These are phyloP conservation scores for Sporothrix pallida DNA, from an alignment of 2,329 filamentous ascomycete species.

Conservation along the genomic window DNA sequence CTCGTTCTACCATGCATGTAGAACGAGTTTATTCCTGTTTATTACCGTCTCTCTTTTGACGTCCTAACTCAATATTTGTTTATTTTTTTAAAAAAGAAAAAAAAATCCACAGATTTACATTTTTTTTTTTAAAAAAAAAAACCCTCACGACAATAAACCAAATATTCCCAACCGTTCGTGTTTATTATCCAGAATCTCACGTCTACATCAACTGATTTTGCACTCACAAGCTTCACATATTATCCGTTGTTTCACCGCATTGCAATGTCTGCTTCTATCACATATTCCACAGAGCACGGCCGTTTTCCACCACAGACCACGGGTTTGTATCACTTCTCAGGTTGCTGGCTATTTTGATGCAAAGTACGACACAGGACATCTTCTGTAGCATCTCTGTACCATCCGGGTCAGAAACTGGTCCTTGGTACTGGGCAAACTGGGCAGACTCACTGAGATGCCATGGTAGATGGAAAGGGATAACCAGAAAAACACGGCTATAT, in stretches of 20 bases:
- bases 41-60: no score
- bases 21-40: no score
- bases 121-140: no score
- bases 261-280: neutral
- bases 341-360: neutral
- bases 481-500: neutral
- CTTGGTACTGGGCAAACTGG: neutral
- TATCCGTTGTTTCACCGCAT: constrained; percentile 6
- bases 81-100: no score
- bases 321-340: constrained; percentile 11
- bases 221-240: neutral
- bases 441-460: neutral
- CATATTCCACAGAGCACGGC: neutral
- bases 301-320: neutral
- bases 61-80: no score
- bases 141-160: no score
- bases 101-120: no score
- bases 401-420: neutral
- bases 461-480: neutral
- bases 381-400: neutral
- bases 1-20: no score
- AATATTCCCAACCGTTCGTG: no score
- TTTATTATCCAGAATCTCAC: no score
- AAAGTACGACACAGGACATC: neutral
- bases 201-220: no score